Base-by-base conservation (phyloP, 1,284 basidiomycete species). In the Rhodotorula sp. region DNA sequence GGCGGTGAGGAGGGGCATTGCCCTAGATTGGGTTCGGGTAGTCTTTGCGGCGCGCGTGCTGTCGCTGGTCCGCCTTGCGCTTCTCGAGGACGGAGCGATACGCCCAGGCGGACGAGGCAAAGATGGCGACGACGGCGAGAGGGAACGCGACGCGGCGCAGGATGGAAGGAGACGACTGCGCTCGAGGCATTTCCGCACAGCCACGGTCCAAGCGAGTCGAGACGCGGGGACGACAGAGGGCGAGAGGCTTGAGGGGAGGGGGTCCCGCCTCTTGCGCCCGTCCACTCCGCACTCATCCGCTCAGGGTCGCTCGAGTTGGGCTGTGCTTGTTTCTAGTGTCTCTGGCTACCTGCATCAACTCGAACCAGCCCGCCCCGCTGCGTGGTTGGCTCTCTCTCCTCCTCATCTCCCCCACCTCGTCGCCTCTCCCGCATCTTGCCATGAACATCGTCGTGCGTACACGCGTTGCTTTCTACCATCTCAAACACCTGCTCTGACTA, bases 361-460 rank as follows among this genome's bases (percentile, higher is more conserved):
- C 58, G 1, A 22, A 34, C 58, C 7, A 8, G 22, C 12, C 25
- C 44, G 44, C 25, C 32, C 44, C 29, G 22, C 32, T 12, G 32
- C 12, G 7, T 6, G 12, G 48, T 36, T 29, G 25, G 17, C 57
- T 6, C n/a, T 32, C 22, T n/a, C 46, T 37, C 56, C 34, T n/a
- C n/a, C 21, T 44, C 58, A 50, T n/a, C 22, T 27, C 59, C 56
- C n/a, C 59, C 51, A 29, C 58, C 41, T 29, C 27, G n/a, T 21
- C 59, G 27, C 10, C 7, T 54, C n/a, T 29, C 15, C 37, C 61
- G 17, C 27, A 17, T 6, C n/a, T 29, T 32, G 29, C 32, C 9
- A 80, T 80, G 79, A 79, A 79, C 72, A 75, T 80, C 48, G 68
- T 80, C 58, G 79, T 79, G 55, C 64, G 78, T 73, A 21, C 17